Base-by-base conservation (phyloP, 169 alveolate species). In the Perkinsus chesapeaki region DNA sequence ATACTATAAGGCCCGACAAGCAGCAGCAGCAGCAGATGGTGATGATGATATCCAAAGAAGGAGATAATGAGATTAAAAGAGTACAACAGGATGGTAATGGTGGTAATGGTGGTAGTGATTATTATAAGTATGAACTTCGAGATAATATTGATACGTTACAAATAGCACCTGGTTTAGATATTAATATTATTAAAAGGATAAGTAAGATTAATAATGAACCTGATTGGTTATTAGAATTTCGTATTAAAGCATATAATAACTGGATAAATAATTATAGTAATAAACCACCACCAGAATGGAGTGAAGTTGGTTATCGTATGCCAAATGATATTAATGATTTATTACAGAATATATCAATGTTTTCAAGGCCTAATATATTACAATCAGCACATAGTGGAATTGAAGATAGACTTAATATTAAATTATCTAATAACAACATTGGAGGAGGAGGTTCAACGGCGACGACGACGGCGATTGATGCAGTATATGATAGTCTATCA, bases 401-500 rank as follows among this genome's bases (percentile, higher is more conserved):
- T 43, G 60, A 43, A 16, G 60, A 43, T 43, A 43, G 5, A 43
- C 60, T 43, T 16, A 43, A 43, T 43, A 43, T 43, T 43, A 43
- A 43, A 43, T 16, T 43, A 5, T 9, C 5, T 43, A 16, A 43
- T 43, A 16, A 43, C 60, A 43, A 43, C 16, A 16, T 9, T 43
- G 60, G n/a, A 43, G 60, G 60, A 43, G 60, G 60, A 43, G 60
- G 23, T 43, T 43, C 60, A 16, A 43, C n/a, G n/a, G n/a, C n/a
- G n/a, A n/a, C 93, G 43, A 60, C 27, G 31, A 47, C 43, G 37
- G 94, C 95, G 5, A 39, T 94, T 1, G 95, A 94, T 93, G 73
- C 93, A 39, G 94, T 94, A 12, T 93, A 91, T 39, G 96, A 94
- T 91, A 91, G 94, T 93, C 92, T 94, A n/a, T 94, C 96, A 27